Percentiles rank a stretch among this genome's conserved stretches.
Conservation (phyloP, 495 filamentous ascomycete genomes). For the Talaromyces stipitatus region DNA sequence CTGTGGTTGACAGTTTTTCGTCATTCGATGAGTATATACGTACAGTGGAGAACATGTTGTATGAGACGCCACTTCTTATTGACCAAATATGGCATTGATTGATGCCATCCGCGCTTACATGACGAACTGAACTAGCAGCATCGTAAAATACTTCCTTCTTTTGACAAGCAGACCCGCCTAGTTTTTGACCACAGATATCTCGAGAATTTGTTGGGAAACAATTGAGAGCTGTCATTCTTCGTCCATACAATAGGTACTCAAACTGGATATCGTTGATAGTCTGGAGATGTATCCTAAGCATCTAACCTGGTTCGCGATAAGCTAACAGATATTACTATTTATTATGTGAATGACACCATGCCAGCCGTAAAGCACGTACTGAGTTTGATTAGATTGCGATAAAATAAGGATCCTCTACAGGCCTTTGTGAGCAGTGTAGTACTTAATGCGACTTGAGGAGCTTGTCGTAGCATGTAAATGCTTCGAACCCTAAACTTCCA, state of each 20-base stretch:
- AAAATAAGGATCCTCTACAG: background rate
- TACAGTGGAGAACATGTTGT: background rate
- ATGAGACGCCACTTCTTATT: background rate
- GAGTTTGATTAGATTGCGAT: background rate
- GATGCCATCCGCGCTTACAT: slow-evolving; percentile 14
- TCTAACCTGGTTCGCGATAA: background rate
- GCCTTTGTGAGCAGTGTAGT: background rate
- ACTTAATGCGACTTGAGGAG: background rate
- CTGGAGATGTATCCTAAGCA: background rate
- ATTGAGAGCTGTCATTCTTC: background rate
- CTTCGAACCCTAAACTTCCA: too few relatives aligned
- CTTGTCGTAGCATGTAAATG: background rate
- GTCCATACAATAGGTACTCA: background rate
- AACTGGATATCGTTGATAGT: too few relatives aligned
- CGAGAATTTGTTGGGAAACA: background rate
- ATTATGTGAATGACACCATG: background rate
- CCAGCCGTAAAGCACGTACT: background rate
- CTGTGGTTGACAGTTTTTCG: background rate
- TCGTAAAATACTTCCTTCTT: background rate
- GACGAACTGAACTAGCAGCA: slow-evolving; percentile 1
- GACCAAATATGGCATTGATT: background rate
- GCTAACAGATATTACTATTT: background rate
- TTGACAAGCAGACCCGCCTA: background rate
- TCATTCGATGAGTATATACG: background rate
- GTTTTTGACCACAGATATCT: background rate